These are phyloP conservation scores for Spathaspora sp. DNA, from an alignment of 1,139 yeast species.

Conservation along the genomic window DNA sequence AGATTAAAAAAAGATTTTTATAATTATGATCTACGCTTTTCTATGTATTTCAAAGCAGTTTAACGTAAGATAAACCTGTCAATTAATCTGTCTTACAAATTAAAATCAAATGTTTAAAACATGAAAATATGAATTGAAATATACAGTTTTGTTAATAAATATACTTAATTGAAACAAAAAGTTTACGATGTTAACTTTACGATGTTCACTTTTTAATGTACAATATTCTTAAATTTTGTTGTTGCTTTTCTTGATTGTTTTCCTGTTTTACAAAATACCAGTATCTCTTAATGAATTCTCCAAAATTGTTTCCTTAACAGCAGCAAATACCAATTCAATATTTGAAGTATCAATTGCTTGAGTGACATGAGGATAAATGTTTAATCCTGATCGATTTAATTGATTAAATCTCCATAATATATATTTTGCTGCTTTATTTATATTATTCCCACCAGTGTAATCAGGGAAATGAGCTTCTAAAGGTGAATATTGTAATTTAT, in stretches of 20 bases:
- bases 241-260: no score
- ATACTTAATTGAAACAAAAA: not conserved
- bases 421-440: conserved; percentile 91
- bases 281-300: conserved; percentile 84
- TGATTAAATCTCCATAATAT: conserved; percentile 89
- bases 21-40: not conserved
- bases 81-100: not conserved
- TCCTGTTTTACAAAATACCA: conserved; percentile 56
- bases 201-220: not conserved
- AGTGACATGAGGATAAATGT: conserved; percentile 86
- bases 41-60: not conserved
- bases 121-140: not conserved
- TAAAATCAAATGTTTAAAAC: not conserved
- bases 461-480: conserved; percentile 84
- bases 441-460: conserved; percentile 84
- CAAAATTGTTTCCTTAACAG: conserved; percentile 84
- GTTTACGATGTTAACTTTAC: not conserved
- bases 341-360: conserved; percentile 94
- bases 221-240: no score
- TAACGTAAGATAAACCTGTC: not conserved
- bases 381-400: conserved; percentile 77
- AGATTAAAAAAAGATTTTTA: not conserved
- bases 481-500: conserved; percentile 79
- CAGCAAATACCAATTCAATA: conserved; percentile 85
- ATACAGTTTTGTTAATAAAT: not conserved